Base-by-base conservation (phyloP, 2,329 filamentous ascomycete genomes). In the Xylariales sp. region DNA sequence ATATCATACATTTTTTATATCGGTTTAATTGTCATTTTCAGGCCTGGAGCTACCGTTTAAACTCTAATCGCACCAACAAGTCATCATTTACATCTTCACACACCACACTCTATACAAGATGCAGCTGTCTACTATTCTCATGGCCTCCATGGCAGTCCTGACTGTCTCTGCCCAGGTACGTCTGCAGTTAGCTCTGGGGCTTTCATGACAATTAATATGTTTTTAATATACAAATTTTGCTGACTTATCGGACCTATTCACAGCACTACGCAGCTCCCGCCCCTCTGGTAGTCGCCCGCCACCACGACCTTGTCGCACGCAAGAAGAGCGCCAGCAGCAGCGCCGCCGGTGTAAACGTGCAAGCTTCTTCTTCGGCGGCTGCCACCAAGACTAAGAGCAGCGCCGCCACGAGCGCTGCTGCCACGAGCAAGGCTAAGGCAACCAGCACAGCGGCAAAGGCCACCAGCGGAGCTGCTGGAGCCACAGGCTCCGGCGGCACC, bases 161-260 rank as follows among this genome's bases (percentile, higher is more conserved):
- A 29, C 41, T 6, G 33, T 33, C 15, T 32, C 34, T 25, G 29
- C 41, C 17, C 33, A 43, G 25, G 41, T 43, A 32, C 17, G 29
- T 37, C n/a, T 16, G 16, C 24, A 15, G 8, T 10, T 17, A n/a
- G n/a, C n/a, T n/a, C n/a, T n/a, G n/a, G n/a, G n/a, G n/a, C n/a
- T n/a, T n/a, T n/a, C n/a, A n/a, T n/a, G n/a, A n/a, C n/a, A n/a
- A n/a, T n/a, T n/a, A n/a, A n/a, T n/a, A n/a, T n/a, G n/a, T n/a
- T n/a, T n/a, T n/a, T n/a, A n/a, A n/a, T n/a, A n/a, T n/a, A n/a
- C n/a, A n/a, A n/a, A n/a, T n/a, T n/a, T n/a, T n/a, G n/a, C n/a
- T n/a, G n/a, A n/a, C n/a, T n/a, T n/a, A n/a, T n/a, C n/a, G n/a
- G n/a, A n/a, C n/a, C 23, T 7, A 10, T 17, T 15, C 24, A 11